These are phyloP conservation scores for Nephelium lappaceum DNA, from an alignment of 345 rosid genomes.

Conservation along the genomic window DNA sequence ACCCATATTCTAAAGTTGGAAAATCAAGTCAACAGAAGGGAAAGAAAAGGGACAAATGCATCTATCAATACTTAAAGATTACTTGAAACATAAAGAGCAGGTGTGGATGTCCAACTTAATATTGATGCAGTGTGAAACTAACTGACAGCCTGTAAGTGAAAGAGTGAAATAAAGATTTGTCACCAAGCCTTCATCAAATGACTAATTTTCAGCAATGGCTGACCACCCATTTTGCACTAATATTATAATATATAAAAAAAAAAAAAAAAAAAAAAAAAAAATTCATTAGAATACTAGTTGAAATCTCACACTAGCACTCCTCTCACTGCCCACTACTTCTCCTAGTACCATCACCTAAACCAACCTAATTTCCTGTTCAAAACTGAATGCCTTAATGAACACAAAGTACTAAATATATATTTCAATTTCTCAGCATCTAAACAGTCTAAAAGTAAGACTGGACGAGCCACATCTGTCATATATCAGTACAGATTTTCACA, in stretches of 20 bases:
- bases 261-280: too few relatives aligned
- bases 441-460: not conserved
- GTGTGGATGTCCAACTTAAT: too few relatives aligned
- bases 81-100: too few relatives aligned
- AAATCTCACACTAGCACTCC: not conserved
- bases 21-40: not conserved
- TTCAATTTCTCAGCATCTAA: too few relatives aligned
- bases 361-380: too few relatives aligned
- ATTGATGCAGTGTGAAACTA: not conserved
- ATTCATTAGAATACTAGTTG: not conserved
- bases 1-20: not conserved
- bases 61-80: too few relatives aligned
- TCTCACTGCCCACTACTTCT: not conserved
- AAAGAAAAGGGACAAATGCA: not conserved
- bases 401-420: too few relatives aligned
- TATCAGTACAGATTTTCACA: not conserved
- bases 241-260: too few relatives aligned
- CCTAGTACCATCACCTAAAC: too few relatives aligned
- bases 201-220: too few relatives aligned
- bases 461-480: not conserved
- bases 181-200: not conserved
- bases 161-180: not conserved
- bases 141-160: not conserved
- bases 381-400: too few relatives aligned
- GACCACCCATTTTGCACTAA: too few relatives aligned